Base-by-base conservation (phyloP, 768 basidiomycete species). In the Arthromyces matolae region DNA sequence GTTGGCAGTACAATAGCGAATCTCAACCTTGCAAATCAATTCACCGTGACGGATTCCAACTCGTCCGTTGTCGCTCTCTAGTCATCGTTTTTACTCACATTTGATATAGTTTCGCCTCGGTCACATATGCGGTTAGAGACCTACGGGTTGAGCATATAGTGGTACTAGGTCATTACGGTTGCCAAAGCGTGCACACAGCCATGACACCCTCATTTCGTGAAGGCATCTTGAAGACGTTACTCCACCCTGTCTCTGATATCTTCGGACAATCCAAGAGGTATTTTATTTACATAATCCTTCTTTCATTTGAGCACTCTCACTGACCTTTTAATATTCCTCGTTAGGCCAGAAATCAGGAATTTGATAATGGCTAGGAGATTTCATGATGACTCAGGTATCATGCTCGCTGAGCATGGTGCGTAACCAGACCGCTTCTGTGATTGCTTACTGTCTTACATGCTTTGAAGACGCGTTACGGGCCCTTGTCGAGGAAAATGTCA, bases 401-500 rank as follows among this genome's bases (percentile, higher is more conserved):
- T 47, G 2, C 27, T 35, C 12, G 50, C 44, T 37, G 49, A 48
- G 19, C n/a, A 22, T 22, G 53, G 54, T 55, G 29, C 41, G 39
- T 3, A 27, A n/a, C n/a, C n/a, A n/a, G n/a, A n/a, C n/a, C n/a
- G n/a, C n/a, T n/a, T n/a, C n/a, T n/a, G n/a, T n/a, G n/a, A n/a
- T n/a, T n/a, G n/a, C n/a, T n/a, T n/a, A 33, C n/a, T 44, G 6
- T 33, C 14, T 29, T 32, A 35, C 32, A 18, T 28, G 12, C 31
- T 19, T 27, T 19, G 5, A 25, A 71, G 68, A 66, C 36, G 71
- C 70, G 0, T 64, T 71, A 39, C 60, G 68, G 24, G 55, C 64
- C 14, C 67, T 81, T 50, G 68, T 77, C 8, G 73, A 74, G 56
- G 78, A 76, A 60, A 81, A 79, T 59, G 78, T 75, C 29, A 71